Evolutionary conservation across 2,329 filamentous ascomycete genomes (phyloP).

Genomic region (Monosporascus sp.): DNA sequence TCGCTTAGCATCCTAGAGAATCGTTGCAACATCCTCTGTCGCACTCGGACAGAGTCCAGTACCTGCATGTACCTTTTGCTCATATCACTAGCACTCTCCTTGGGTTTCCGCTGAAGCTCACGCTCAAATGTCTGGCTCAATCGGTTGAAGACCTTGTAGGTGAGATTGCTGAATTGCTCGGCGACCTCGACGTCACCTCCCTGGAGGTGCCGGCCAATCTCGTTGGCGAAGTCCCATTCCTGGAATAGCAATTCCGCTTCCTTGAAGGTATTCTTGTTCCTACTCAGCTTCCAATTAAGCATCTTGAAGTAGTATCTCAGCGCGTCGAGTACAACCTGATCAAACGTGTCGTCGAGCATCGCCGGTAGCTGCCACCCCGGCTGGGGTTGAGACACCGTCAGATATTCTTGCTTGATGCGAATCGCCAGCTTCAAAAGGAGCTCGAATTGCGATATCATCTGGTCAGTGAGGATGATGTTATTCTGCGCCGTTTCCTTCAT

Average conservation of each 20-base stretch:
- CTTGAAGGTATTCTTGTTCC: conserved; percentile 99
- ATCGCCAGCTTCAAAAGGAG: conserved; percentile 88
- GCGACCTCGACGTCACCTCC: conserved; percentile 94
- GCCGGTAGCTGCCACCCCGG: conserved; percentile 92
- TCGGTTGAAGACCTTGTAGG: conserved; percentile 84
- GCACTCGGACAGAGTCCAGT: conserved; percentile 89
- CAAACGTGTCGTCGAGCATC: conserved; percentile 95
- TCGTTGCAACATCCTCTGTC: conserved; percentile 92
- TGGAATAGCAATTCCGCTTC: conserved; percentile 96
- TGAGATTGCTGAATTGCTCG: conserved; percentile 92
- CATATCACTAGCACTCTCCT: conserved; percentile 82
- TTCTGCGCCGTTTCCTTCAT: conserved; percentile 94
- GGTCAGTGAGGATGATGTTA: conserved; percentile 89
- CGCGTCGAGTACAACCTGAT: conserved; percentile 84
- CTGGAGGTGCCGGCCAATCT: conserved; percentile 85
- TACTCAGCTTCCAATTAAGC: conserved; percentile 94
- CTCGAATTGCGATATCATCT: conserved; percentile 97
- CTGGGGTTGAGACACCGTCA: conserved; percentile 77
- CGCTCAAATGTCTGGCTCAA: conserved; percentile 88
- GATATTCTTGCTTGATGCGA: conserved; percentile 85
- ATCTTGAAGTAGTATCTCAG: conserved; percentile 98
- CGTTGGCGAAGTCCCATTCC: conserved; percentile 96
- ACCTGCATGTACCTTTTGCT: conserved; percentile 96
- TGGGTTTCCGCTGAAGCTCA: conserved; percentile 78
- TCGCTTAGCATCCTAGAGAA: conserved; percentile 89